Evolutionary conservation across 768 basidiomycete genomes (phyloP).

Genomic region (Russula vinacea): DNA sequence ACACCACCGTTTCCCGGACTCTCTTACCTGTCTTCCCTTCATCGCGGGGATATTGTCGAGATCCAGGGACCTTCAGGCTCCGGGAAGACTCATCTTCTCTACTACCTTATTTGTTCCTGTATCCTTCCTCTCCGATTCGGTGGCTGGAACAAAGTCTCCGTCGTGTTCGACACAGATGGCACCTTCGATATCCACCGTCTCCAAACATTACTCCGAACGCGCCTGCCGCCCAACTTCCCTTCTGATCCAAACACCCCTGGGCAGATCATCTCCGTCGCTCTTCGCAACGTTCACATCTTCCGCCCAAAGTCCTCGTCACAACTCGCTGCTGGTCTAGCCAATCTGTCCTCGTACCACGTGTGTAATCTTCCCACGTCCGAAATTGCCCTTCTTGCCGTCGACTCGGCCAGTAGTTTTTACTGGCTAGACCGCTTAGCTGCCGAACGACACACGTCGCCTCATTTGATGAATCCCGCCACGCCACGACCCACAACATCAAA

Average conservation of each 20-base stretch:
- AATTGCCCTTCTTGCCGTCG: conserved; percentile 66
- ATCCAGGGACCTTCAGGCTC: conserved; percentile 71
- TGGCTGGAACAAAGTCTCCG: conserved; percentile 62
- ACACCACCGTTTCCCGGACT: conserved; percentile 23
- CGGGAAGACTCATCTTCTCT: conserved; percentile 78
- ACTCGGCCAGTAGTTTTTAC: conserved; percentile 73
- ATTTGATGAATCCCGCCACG: conserved; percentile 24
- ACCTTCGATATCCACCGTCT: conserved; percentile 60
- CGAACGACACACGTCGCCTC: conserved; percentile 48
- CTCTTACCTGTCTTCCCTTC: conserved; percentile 36
- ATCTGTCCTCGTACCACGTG: conserved; percentile 55
- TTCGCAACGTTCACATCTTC: conserved; percentile 66
- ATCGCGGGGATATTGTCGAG: conserved; percentile 65
- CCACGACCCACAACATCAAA: conserved; percentile 29
- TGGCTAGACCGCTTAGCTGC: conserved; percentile 69
- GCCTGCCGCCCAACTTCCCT: conserved; percentile 40
- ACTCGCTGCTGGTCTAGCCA: conserved; percentile 62
- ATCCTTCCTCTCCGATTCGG: conserved; percentile 49
- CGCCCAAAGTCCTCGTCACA: conserved; percentile 63
- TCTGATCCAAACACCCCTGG: conserved; percentile 14
- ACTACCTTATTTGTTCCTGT: conserved; percentile 57
- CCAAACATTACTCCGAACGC: conserved; percentile 48
- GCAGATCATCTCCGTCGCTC: conserved; percentile 39
- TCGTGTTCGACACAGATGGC: conserved; percentile 68
- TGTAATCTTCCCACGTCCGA: conserved; percentile 49